phyloP scores from a whole-genome alignment of 768 basidiomycete species.

The Xerocomellus intermedius region DNA sequence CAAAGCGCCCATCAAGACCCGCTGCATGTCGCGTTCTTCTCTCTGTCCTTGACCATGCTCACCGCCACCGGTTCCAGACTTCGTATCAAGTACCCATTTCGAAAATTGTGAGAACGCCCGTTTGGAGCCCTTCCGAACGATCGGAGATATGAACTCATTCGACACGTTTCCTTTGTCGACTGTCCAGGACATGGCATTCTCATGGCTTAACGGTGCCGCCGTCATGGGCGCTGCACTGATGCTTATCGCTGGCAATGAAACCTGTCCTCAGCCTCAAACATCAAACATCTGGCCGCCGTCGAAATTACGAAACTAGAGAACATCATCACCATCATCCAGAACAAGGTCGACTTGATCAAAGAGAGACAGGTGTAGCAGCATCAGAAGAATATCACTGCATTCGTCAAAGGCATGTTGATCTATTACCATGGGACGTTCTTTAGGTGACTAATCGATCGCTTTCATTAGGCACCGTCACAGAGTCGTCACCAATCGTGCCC shows the following conservation, averaged over 20 bases:
- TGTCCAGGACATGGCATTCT: conserved; percentile 98
- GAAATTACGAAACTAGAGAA: conserved; percentile 99
- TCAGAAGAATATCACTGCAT: conserved; percentile 91
- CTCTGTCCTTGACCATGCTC: conserved; percentile 13
- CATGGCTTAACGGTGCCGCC: conserved; percentile 99
- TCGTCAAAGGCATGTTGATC: conserved; percentile 76
- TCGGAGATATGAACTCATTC: conserved; percentile 59
- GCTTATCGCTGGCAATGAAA: conserved; percentile 96
- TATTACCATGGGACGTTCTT: background rate
- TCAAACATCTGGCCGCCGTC: conserved; percentile 96
- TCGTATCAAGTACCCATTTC: conserved; percentile 43
- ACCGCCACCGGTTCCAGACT: conserved; percentile 7
- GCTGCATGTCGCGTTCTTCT: conserved; percentile 21
- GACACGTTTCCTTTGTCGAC: conserved; percentile 99
- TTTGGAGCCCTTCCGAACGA: conserved; percentile 46
- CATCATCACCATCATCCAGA: conserved; percentile 97
- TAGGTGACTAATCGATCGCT: background rate
- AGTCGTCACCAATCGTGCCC: conserved; percentile 95
- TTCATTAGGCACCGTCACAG: conserved; percentile 87
- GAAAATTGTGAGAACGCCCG: conserved; percentile 40
- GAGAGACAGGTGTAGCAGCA: conserved; percentile 93
- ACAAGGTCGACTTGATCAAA: conserved; percentile 98
- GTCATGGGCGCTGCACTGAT: conserved; percentile 99
- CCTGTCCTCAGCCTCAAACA: conserved; percentile 98
- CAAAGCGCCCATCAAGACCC: conserved; percentile 19